Base-by-base conservation (phyloP, 306 rosid species). In the Castanea mollissima region DNA sequence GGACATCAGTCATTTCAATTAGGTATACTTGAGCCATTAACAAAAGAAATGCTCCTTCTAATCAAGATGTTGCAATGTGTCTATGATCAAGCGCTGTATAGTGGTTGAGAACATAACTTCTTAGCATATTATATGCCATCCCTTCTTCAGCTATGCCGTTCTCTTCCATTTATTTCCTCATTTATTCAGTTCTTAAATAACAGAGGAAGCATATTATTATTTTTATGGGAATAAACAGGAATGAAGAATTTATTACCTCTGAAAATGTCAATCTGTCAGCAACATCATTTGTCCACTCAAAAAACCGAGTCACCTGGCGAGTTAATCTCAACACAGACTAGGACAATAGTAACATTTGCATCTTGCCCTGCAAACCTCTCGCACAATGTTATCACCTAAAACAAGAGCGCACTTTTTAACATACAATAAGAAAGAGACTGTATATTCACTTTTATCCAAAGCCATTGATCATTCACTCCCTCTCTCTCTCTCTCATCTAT, bases 291-390 rank as follows among this genome's bases (percentile, higher is more conserved):
- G 97, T 95, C 97, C 99, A 95, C 87, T 92, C 96, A 81, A 95
- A 95, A 68, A 92, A 79, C 41, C 92, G 90, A 11, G 99, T 93
- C 79, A 95, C 71, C 78, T 90, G 99, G 67, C 99, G 94, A 75
- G 98, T 91, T 54, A 93, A 77, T 82, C 99, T 95, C 79, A 92
- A 89, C 74, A 95, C 83, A 38, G 83, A 93, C 98, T 0, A 98
- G 99, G 78, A 95, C 98, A 12, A 89, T 91, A 20, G 99, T 95
- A 19, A 93, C 93, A 86, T 95, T 95, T 65, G 98, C 98, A 86
- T 93, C 99, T 83, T 91, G 98, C 76, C 99, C 99, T 0, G 99
- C 98, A 71, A 95, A 94, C 89, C 99, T 91, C 93, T 95, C 99
- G 60, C 98, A 95, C 84, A 92, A 79, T n/a, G 99, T 87, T 75